Base-by-base conservation (phyloP, 345 rosid genomes). In the Citrus medica region DNA sequence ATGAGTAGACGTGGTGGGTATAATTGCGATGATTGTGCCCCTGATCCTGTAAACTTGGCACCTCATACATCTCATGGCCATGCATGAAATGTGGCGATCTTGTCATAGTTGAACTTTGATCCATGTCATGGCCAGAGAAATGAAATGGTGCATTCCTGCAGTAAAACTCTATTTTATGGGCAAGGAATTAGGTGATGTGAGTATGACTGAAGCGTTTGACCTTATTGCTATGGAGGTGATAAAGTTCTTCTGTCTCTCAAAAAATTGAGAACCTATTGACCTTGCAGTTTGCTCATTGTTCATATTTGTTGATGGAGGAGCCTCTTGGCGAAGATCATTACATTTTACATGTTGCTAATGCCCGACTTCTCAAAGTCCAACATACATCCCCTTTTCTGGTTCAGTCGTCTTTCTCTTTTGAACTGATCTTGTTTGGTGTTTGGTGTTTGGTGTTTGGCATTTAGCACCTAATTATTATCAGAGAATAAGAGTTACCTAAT, bases 391-490 rank as follows among this genome's bases (percentile, higher is more conserved):
- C 46, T 79, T 84, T 64, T 62, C 81, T 21, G 42, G 61, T 79
- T 78, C 79, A 60, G 79, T 79, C 59, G 79, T 71, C 82, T 74
- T 84, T 64, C 75, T 79, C 46, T 16, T 64, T 78, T 60, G 83
- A 55, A 72, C 42, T 27, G 85, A 79, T 77, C 76, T 82, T 68
- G 77, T 33, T 40, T 74, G 80, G 71, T 53, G 76, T 87, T 61
- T 62, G 83, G 58, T 68, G 77, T 33, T 40, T 74, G 80, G 71
- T 53, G 76, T 87, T 61, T 62, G 83, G 58, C 19, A 78, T 78
- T 87, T 85, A 59, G 76, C 79, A 81, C 82, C 92, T 90, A 81
- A 12, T 67, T 66, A 81, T 75, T 53, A 83, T 65, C 56, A 70
- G 58, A 27, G 75, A 64, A 12, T 25, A 38, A 55, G 68, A 42